Evolutionary conservation across 129 eudicot genomes (phyloP), one percentile per base, ranked within the genome.

Genomic region (Lactuca saligna): DNA sequence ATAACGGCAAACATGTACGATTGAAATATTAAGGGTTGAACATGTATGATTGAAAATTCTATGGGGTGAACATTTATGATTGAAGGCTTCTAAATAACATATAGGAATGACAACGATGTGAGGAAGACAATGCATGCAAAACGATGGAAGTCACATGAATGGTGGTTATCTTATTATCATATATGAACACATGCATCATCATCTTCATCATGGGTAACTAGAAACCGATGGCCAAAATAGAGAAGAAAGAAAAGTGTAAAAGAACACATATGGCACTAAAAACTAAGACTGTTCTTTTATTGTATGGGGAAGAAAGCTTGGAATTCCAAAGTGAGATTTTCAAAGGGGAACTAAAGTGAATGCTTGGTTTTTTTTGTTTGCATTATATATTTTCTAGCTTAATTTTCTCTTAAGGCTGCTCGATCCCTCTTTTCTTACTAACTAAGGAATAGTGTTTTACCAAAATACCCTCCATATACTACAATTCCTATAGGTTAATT

Each of bases 241-340:
- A 74, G 75, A 81, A 61, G 62, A 42, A 83, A 74, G 77, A 78
- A 83, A 84, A 75, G 86, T 71, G 69, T 79, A 90, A 86, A 84
- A 84, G 79, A 68, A 79, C 86, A 84, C 66, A 86, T 68, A 76
- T 79, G 81, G 88, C 90, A 80, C 87, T 82, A 79, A 66, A 81
- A 87, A 84, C 88, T 75, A 86, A 75, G 90, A 74, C 75, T 74
- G 74, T 70, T 70, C 77, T 75, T 86, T 84, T 71, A 83, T 46
- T 86, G 88, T 90, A 83, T 85, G 58, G 98, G 81, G 73, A 85
- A 79, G 39, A 70, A 92, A 87, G 85, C 95, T 86, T 88, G 90
- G 99, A 91, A 89, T 93, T 86, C 92, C 72, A 89, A 93, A 93
- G 97, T 84, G 85, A 89, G 88, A 83, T 83, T 79, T 81, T 79